Conservation (phyloP, 2,329 filamentous ascomycete species). For the Zasmidium citrigriseum region DNA sequence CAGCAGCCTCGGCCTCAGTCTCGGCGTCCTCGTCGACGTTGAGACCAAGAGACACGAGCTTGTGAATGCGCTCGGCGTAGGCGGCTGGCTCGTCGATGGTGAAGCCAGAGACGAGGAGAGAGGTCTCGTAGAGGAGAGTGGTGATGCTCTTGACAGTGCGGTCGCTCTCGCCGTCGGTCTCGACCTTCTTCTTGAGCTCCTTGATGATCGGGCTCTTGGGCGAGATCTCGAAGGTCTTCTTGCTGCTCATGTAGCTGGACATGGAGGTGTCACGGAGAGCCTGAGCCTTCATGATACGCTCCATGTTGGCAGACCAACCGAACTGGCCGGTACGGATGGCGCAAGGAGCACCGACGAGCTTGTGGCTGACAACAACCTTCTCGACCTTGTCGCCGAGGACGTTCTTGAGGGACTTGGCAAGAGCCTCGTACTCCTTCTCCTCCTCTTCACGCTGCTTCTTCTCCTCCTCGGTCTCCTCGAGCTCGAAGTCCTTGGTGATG, state of each 20-base stretch:
- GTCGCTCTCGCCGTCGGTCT: conserved; percentile 96
- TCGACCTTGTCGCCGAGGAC: conserved; percentile 98
- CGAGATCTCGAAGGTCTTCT: conserved; percentile 99
- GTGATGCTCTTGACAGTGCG: conserved; percentile 99
- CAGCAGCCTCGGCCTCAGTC: conserved; percentile 59
- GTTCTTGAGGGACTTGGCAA: conserved; percentile 98
- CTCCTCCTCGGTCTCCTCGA: conserved; percentile 99
- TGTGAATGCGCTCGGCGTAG: conserved; percentile 99
- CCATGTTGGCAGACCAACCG: conserved; percentile 99
- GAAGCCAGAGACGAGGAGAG: conserved; percentile 97
- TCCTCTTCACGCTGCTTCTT: conserved; percentile 92
- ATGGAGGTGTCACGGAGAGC: conserved; percentile 99
- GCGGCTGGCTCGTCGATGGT: conserved; percentile 98
- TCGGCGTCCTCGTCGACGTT: conserved; percentile 96
- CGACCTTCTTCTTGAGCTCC: conserved; percentile 99
- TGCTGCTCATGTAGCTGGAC: conserved; percentile 99
- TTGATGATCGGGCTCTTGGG: conserved; percentile 96
- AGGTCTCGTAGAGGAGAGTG: conserved; percentile 98
- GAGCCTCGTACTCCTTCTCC: conserved; percentile 96
- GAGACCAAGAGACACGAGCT: conserved; percentile 95
- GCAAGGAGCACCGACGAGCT: conserved; percentile 90
- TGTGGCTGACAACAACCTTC: conserved; percentile 99
- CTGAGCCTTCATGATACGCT: conserved; percentile 99
- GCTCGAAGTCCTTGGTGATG: conserved; percentile 99
- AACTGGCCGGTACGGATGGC: conserved; percentile 99